Conservation (phyloP, 2,329 filamentous ascomycete species). For the Dothideomycetes sp. region DNA sequence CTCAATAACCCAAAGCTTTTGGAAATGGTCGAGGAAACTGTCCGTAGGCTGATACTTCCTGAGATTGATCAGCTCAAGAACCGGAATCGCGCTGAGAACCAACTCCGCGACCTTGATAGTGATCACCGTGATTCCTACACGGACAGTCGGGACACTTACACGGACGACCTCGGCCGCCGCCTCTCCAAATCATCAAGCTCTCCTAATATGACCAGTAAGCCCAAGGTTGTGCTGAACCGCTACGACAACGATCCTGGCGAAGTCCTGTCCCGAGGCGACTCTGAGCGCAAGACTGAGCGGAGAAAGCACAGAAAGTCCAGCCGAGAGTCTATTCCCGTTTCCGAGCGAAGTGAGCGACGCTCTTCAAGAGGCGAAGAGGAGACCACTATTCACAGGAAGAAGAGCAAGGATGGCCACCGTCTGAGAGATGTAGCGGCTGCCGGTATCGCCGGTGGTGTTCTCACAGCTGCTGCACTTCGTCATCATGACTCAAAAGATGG, state of each 20-base stretch:
- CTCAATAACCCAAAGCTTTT: constrained; percentile 88
- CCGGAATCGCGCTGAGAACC: constrained; percentile 70
- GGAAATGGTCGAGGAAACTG: constrained; percentile 87
- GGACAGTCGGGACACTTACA: constrained; percentile 43
- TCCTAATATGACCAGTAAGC: constrained; percentile 47
- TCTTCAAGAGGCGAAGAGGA: constrained; percentile 10
- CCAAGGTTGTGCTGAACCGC: constrained; percentile 49
- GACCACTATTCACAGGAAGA: constrained; percentile 27
- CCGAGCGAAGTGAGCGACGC: constrained; percentile 7
- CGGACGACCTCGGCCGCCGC: constrained; percentile 36
- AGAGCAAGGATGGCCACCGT: constrained; percentile 38
- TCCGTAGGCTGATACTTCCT: constrained; percentile 77
- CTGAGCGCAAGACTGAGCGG: constrained; percentile 36
- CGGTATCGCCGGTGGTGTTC: constrained; percentile 42
- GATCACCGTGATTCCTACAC: constrained; percentile 52
- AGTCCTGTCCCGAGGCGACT: constrained; percentile 43
- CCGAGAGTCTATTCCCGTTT: constrained; percentile 37
- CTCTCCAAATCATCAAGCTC: constrained; percentile 52
- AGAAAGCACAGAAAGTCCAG: constrained; percentile 45
- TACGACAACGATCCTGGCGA: constrained; percentile 48
- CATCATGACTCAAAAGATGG: constrained; percentile 55
- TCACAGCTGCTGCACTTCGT: constrained; percentile 52
- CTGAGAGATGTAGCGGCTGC: constrained; percentile 43
- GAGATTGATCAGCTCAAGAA: constrained; percentile 86
- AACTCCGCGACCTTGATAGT: constrained; percentile 56